Evolutionary conservation across 2,329 filamentous ascomycete species (phyloP).

Genomic region (Arthroderma sp.): DNA sequence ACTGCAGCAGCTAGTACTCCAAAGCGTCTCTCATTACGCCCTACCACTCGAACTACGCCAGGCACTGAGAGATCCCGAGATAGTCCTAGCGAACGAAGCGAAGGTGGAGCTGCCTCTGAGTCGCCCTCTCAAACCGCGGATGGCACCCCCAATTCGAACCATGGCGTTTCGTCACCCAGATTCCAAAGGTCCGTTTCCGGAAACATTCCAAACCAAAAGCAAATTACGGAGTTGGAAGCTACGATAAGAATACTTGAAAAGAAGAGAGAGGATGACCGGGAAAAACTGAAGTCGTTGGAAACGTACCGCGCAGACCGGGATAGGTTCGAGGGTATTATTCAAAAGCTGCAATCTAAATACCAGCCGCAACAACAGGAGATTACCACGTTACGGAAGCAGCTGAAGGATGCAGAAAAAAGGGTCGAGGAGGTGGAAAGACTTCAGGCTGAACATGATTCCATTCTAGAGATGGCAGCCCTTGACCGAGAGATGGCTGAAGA

Average conservation of each 20-base stretch:
- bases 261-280: slow-evolving; percentile 71
- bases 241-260: slow-evolving; percentile 80
- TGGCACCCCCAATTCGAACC: slow-evolving; percentile 10
- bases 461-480: slow-evolving; percentile 73
- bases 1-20: slow-evolving; percentile 11
- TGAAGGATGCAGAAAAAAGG: slow-evolving; percentile 61
- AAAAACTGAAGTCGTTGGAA: slow-evolving; percentile 68
- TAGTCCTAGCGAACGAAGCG: slow-evolving; percentile 17
- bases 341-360: slow-evolving; percentile 81
- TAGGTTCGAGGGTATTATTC: slow-evolving; percentile 62
- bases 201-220: slow-evolving; percentile 43
- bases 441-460: slow-evolving; percentile 72
- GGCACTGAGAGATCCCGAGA: slow-evolving; percentile 17
- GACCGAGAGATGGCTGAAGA: slow-evolving; percentile 97
- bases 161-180: slow-evolving; percentile 1
- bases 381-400: slow-evolving; percentile 56
- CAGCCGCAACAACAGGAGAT: slow-evolving; percentile 75
- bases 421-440: slow-evolving; percentile 57
- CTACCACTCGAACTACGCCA: slow-evolving; percentile 16
- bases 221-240: slow-evolving; percentile 77
- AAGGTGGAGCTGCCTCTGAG: slow-evolving; percentile 7
- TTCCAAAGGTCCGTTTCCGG: slow-evolving; percentile 31
- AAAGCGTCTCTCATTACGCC: slow-evolving; percentile 24
- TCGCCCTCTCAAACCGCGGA: slow-evolving; percentile 13
- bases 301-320: slow-evolving; percentile 49